Evolutionary conservation across 805 yeast genomes (phyloP), one percentile per base, ranked within the genome.

Genomic region (Candida broadrunensis): DNA sequence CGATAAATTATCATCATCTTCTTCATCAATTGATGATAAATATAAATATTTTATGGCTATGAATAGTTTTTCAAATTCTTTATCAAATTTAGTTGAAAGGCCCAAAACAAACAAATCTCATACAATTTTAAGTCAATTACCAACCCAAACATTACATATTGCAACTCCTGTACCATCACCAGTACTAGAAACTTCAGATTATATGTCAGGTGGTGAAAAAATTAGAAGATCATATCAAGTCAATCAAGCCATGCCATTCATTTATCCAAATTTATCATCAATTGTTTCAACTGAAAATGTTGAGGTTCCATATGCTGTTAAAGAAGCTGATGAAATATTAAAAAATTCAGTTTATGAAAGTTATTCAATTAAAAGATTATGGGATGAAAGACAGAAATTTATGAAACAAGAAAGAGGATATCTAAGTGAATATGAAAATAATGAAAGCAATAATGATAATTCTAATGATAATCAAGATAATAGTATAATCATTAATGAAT

Each of bases 161-260:
- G 90, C 96, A 0, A 88, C 96, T 0, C 96, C 96, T 0, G 85
- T 85, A 1, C 93, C 96, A 3, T 86, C 95, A 0, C 96, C 96
- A 0, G 82, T 85, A 1, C 46, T 60, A 11, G 59, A 65, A 5
- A 68, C 72, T 1, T 65, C 73, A 7, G 74, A 70, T 29, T 70
- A 64, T 38, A 67, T 70, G 73, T 47, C 69, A 9, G 75, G 75
- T 1, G 75, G 75, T 7, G 73, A 65, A 35, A 78, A 73, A 49
- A 65, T 73, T 7, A 63, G 82, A 44, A 71, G 78, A 44, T 70
- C 77, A 37, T 81, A 76, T 46, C 89, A 83, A 58, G 75, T 85
- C 0, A 81, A 83, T 55, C 80, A 78, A 55, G 73, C 79, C 2
- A 78, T 76, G 61, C 91, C 93, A 1, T 73, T 82, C 40, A 64